Conservation (phyloP, 1,284 basidiomycete species). For the Fistulinella cinereoalba region DNA sequence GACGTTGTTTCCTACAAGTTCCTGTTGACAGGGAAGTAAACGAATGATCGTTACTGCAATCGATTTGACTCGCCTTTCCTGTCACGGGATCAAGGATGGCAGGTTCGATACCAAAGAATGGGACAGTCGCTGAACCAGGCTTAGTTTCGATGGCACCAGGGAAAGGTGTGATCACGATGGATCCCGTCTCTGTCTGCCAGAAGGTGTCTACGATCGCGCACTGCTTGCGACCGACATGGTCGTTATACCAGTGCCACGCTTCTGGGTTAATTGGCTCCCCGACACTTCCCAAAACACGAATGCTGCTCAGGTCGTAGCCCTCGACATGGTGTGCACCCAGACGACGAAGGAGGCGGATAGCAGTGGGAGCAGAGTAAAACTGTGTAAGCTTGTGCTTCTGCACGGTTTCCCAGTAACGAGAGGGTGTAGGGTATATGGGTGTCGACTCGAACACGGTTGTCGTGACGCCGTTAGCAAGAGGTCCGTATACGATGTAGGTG, state of each 20-base stretch:
- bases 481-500: conserved; percentile 97
- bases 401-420: conserved; percentile 96
- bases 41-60: neutral
- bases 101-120: conserved; percentile 95
- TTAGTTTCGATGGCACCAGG: conserved; percentile 96
- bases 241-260: conserved; percentile 99
- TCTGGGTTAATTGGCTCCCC: conserved; percentile 99
- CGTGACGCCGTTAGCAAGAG: conserved; percentile 86
- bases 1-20: conserved; percentile 78
- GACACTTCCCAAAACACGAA: conserved; percentile 90
- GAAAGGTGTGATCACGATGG: conserved; percentile 92
- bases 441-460: conserved; percentile 97
- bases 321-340: conserved; percentile 88
- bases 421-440: conserved; percentile 93
- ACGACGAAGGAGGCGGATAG: conserved; percentile 88
- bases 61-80: conserved; percentile 47
- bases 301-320: conserved; percentile 76
- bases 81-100: conserved; percentile 82
- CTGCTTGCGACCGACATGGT: conserved; percentile 85
- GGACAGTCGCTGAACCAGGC: conserved; percentile 94
- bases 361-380: conserved; percentile 92
- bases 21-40: conserved; percentile 35
- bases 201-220: conserved; percentile 97
- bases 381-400: conserved; percentile 93
- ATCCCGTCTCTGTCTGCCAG: conserved; percentile 98